Percentiles rank a stretch among this genome's conserved stretches.
These are phyloP conservation scores for Paraglomus brasilianum DNA, from an alignment of 192 early-diverging fungal genomes.

Conservation along the genomic window DNA sequence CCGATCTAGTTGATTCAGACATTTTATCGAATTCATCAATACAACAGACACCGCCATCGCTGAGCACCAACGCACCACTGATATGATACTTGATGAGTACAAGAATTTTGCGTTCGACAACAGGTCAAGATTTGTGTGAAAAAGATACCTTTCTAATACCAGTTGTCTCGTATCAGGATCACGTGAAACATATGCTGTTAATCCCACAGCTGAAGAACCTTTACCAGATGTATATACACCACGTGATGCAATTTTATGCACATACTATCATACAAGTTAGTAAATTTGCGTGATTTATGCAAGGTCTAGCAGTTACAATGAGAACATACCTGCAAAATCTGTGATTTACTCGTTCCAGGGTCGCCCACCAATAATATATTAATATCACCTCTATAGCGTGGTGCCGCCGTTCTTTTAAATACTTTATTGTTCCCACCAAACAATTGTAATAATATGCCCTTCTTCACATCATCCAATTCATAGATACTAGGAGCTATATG, in stretches of 20 bases:
- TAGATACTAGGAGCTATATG: slow-evolving; percentile 83
- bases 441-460: slow-evolving; percentile 90
- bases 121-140: neutral
- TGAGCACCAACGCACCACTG: slow-evolving; percentile 91
- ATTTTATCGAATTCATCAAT: slow-evolving; percentile 99
- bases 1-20: slow-evolving; percentile 89
- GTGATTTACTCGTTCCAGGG: slow-evolving; percentile 95
- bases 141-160: slow-evolving; percentile 82
- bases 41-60: slow-evolving; percentile 94
- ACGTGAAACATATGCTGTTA: slow-evolving; percentile 93
- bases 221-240: slow-evolving; percentile 98
- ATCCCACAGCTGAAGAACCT: slow-evolving; percentile 92
- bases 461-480: slow-evolving; percentile 97
- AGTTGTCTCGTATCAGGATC: slow-evolving; percentile 96
- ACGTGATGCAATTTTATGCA: slow-evolving; percentile 91
- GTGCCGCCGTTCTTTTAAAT: slow-evolving; percentile 64
- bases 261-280: slow-evolving; percentile 53
- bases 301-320: neutral
- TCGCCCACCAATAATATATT: slow-evolving; percentile 95
- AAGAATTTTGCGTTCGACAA: neutral
- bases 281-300: neutral
- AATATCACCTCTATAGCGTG: slow-evolving; percentile 81
- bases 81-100: neutral
- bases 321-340: slow-evolving; percentile 61
- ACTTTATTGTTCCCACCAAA: slow-evolving; percentile 95